Evolutionary conservation across 495 filamentous ascomycete species (phyloP).

Genomic region (Trichodelitschia bisporula): DNA sequence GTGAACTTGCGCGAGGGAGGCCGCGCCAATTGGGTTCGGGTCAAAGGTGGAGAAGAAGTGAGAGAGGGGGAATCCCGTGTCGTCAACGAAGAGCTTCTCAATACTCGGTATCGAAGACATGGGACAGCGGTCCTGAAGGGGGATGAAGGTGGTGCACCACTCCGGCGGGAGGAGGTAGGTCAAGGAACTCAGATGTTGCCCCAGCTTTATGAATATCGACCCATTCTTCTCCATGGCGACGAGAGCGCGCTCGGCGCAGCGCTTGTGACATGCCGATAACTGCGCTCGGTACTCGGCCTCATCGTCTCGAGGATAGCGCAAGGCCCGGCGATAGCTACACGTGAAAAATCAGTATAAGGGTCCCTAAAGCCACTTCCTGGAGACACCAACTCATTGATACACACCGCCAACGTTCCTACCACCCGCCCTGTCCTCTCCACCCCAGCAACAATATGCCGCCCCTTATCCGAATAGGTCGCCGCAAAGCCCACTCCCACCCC

Average conservation of each 20-base stretch:
- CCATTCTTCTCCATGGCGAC: slow-evolving; percentile 80
- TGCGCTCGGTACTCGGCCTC: slow-evolving; percentile 33
- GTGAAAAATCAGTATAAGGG: slow-evolving; percentile 1
- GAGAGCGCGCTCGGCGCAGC: slow-evolving; percentile 75
- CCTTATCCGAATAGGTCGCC: slow-evolving; percentile 44
- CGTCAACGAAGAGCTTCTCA: slow-evolving; percentile 54
- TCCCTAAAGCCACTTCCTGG: neutral
- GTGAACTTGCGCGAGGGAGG: slow-evolving; percentile 88
- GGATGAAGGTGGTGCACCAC: slow-evolving; percentile 93
- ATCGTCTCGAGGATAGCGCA: slow-evolving; percentile 36
- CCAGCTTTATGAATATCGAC: slow-evolving; percentile 94
- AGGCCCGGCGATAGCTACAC: slow-evolving; percentile 53
- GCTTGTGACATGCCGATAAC: slow-evolving; percentile 72
- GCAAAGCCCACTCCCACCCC: slow-evolving; percentile 27
- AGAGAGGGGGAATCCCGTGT: slow-evolving; percentile 57
- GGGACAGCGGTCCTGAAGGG: slow-evolving; percentile 86
- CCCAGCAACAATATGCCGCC: slow-evolving; percentile 49
- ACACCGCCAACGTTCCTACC: slow-evolving; percentile 45
- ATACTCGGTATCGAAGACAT: slow-evolving; percentile 82
- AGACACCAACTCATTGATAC: slow-evolving; percentile 65
- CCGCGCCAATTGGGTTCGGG: slow-evolving; percentile 59
- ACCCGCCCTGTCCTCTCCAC: slow-evolving; percentile 57
- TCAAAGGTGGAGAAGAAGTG: slow-evolving; percentile 75
- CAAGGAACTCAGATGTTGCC: slow-evolving; percentile 91
- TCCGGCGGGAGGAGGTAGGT: slow-evolving; percentile 81